Conservation (phyloP, 78 protist genomes). For the Cavenderia fasciculata region DNA sequence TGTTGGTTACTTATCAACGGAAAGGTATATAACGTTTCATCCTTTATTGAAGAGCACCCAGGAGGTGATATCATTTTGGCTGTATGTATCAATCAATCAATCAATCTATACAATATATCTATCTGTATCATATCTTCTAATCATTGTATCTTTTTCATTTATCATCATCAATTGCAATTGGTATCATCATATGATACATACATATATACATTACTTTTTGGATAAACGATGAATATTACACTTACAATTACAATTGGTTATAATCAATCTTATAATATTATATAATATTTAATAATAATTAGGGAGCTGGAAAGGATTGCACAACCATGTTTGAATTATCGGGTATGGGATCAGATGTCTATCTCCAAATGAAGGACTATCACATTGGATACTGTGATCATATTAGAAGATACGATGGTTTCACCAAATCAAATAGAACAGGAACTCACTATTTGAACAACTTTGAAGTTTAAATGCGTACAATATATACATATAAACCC, state of each 20-base stretch:
- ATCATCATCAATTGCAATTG: neutral
- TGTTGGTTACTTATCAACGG: slow-evolving; percentile 89
- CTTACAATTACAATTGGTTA: no score
- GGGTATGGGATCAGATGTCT: slow-evolving; percentile 58
- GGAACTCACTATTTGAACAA: slow-evolving; percentile 12
- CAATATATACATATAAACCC: neutral
- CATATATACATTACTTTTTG: no score
- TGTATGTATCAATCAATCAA: slow-evolving; percentile 14
- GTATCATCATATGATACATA: neutral
- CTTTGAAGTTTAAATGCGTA: slow-evolving; percentile 7
- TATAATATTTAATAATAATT: no score
- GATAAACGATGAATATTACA: no score
- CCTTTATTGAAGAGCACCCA: slow-evolving; percentile 84
- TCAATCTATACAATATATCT: neutral
- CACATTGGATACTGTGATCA: slow-evolving; percentile 61
- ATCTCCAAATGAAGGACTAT: slow-evolving; percentile 49
- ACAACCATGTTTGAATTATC: no score
- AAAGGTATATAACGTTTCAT: slow-evolving; percentile 79
- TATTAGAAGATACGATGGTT: slow-evolving; percentile 64
- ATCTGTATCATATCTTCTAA: neutral
- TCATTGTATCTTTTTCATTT: neutral
- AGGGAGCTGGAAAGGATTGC: no score
- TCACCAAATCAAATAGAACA: slow-evolving; percentile 9
- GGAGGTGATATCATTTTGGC: slow-evolving; percentile 82
- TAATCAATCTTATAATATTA: no score